Evolutionary conservation across 306 rosid species (phyloP), one percentile per base, ranked within the genome.

Genomic region (Canavalia ensiformis): DNA sequence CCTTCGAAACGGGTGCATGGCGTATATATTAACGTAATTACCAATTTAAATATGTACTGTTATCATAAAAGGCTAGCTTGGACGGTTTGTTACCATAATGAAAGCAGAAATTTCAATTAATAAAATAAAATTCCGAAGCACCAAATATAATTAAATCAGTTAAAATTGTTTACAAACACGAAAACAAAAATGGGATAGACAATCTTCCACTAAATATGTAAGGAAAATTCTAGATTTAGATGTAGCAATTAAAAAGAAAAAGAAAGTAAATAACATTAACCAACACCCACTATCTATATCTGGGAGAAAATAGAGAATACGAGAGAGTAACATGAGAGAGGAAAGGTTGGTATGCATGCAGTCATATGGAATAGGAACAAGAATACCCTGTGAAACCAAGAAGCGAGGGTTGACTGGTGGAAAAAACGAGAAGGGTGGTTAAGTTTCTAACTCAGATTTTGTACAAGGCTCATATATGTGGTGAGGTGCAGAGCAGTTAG

Each of bases 191-290:
- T 69, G 49, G 9, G 49, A 63, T 49, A n/a, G 34, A 72, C 12
- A 56, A 65, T 68, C 59, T 5, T 56, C 56, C 37, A 6, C 59
- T 74, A 68, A 35, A 60, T 82, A 66, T 46, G 30, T 71, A 10
- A 68, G 13, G 45, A 33, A 76, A 29, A 56, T 52, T 83, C 81
- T 83, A 42, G 83, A 83, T 71, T 80, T 80, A 83, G 87, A 80
- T 66, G 1, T 4, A 35, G 74, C 1, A 1, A 55, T 5, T 10
- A 52, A 52, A 52, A 10, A 2, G 2, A 52, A 10, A n/a, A n/a
- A 1, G 4, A 37, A 2, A 35, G 4, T 4, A 37, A 37, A 34
- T 18, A 76, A 37, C 67, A 30, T 60, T 74, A 30, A 46, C 49
- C 25, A 65, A 72, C 6, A 0, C 54, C 58, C 34, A 28, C 85